phyloP scores from a whole-genome alignment of 2,329 filamentous ascomycete genomes.

The Alternaria triticina region DNA sequence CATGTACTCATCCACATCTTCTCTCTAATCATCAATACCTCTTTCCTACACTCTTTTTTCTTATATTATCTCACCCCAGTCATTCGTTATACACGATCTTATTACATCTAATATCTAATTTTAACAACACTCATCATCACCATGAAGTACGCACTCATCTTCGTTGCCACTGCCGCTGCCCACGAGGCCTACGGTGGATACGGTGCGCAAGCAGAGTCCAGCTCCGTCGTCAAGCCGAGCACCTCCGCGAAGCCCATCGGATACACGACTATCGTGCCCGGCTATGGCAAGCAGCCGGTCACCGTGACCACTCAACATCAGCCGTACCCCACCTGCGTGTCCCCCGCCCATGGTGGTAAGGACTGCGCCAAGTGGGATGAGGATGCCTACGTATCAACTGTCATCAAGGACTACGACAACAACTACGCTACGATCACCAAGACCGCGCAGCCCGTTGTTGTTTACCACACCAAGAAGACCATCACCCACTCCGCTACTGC shows the following conservation, averaged over 20 bases:
- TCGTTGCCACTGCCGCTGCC: slow-evolving; percentile 33
- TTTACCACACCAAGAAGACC: slow-evolving; percentile 38
- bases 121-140: slow-evolving; percentile 17
- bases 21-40: slow-evolving; percentile 22
- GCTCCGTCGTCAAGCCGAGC: slow-evolving; percentile 15
- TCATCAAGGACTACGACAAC: slow-evolving; percentile 34
- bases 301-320: slow-evolving; percentile 44
- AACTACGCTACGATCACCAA: slow-evolving; percentile 35
- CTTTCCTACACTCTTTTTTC: slow-evolving; percentile 21
- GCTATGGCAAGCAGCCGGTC: slow-evolving; percentile 32
- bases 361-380: slow-evolving; percentile 28
- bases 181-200: slow-evolving; percentile 27
- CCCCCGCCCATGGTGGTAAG: slow-evolving; percentile 21
- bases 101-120: slow-evolving; percentile 13
- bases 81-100: slow-evolving; percentile 28
- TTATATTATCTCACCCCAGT: slow-evolving; percentile 28
- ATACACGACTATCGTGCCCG: slow-evolving; percentile 39
- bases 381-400: slow-evolving; percentile 36
- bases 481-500: slow-evolving; percentile 28
- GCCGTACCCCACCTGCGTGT: slow-evolving; percentile 37
- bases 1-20: slow-evolving; percentile 20
- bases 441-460: slow-evolving; percentile 32
- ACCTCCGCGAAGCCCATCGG: slow-evolving; percentile 21
- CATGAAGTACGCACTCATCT: slow-evolving; percentile 36
- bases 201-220: slow-evolving; percentile 12